Base-by-base conservation (phyloP, 1,139 yeast genomes). In the Suhomyces wounanorum region DNA sequence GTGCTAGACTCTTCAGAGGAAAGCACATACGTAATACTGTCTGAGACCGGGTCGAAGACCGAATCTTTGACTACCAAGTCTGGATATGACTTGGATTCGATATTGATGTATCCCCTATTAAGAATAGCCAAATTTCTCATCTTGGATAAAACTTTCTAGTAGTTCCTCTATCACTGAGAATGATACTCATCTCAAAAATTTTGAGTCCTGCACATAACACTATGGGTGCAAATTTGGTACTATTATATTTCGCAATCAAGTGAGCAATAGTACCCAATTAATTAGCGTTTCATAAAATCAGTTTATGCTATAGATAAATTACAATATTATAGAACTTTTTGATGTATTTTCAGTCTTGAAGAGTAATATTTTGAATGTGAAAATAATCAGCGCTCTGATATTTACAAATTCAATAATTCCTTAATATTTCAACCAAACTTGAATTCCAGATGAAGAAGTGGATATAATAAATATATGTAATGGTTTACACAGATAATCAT, bases 1-100 rank as follows among this genome's bases (percentile, higher is more conserved):
- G 77, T 62, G 21, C 82, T 82, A 21, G 82, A 76, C 44, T 84
- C 90, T 17, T 69, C 73, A 21, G 89, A 83, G 3, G 86, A 82
- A 52, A 88, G 72, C 2, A 82, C 86, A 58, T 85, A 80, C 0
- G 95, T 82, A 49, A 90, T 75, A 52, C 89, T 80, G 64, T 89
- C 95, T 11, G 87, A 78, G 26, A 87, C 82, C 0, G 89, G 78
- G 64, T 90, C 96, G 60, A 89, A 89, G n/a, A 78, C 80, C 2
- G 94, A 77, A 44, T 78, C 80, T 2, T 74, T 66, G 8, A 84
- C 72, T n/a, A 74, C 75, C 54, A 84, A 71, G 58, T 85, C 94
- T 1, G 94, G 95, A 51, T 73, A 78, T 8, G 83, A 80, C 48
- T 72, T 64, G 1, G 84, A 73, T 38, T 69, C 70, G 4, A 84